Evolutionary conservation across 306 rosid species (phyloP).

Genomic region (Dryas drummondii): DNA sequence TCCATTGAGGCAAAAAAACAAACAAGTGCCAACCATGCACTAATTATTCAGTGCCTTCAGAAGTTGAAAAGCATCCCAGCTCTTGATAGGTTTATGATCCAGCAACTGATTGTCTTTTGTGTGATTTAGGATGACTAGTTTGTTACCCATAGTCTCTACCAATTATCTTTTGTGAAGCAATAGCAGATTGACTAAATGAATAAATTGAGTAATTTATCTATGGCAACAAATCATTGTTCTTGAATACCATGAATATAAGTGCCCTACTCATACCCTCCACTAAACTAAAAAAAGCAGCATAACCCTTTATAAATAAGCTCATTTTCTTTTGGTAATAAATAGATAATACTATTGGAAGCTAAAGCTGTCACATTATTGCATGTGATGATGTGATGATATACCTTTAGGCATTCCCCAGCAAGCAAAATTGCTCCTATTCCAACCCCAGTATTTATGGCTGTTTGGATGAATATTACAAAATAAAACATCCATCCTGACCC

Average conservation of each 20-base stretch:
- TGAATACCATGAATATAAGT: background rate
- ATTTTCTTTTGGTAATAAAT: background rate
- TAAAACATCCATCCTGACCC: conserved; percentile 97
- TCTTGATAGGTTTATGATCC: background rate
- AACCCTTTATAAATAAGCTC: background rate
- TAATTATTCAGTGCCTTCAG: background rate
- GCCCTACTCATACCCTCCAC: background rate
- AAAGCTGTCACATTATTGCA: background rate
- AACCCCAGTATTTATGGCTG: conserved; percentile 89
- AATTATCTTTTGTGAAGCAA: background rate
- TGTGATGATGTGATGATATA: conserved; percentile 19
- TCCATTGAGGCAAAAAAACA: background rate
- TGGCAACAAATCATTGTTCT: background rate
- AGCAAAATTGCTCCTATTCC: conserved; percentile 84
- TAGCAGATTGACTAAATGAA: background rate
- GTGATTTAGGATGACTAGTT: background rate
- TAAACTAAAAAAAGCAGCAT: background rate
- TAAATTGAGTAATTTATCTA: background rate
- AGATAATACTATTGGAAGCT: background rate
- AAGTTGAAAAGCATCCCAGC: background rate
- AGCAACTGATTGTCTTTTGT: background rate
- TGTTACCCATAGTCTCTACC: background rate
- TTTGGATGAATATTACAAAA: conserved; percentile 83
- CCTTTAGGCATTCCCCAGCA: conserved; percentile 77
- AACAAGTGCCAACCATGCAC: background rate